Conservation (phyloP, 306 rosid genomes). For the Acacia melanoxylon region DNA sequence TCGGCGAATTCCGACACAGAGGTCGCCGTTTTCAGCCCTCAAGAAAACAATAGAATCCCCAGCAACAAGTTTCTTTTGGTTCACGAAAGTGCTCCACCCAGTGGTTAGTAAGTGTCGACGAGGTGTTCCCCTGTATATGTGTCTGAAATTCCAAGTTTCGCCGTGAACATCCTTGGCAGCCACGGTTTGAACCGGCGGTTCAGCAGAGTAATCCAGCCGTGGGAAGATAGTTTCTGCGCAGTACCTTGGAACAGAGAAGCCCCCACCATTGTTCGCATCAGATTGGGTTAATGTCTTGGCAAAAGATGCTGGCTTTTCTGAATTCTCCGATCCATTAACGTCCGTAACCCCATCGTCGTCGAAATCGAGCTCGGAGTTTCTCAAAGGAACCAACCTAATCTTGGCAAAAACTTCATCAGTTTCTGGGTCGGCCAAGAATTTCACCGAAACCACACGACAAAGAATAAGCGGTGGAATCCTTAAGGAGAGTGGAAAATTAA, state of each 20-base stretch:
- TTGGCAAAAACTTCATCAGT: slow-evolving; percentile 82
- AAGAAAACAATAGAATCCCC: slow-evolving; percentile 94
- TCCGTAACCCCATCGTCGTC: slow-evolving; percentile 40
- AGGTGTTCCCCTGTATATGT: slow-evolving; percentile 92
- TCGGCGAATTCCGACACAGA: slow-evolving; percentile 81
- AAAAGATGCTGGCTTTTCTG: slow-evolving; percentile 82
- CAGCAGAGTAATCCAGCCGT: slow-evolving; percentile 81
- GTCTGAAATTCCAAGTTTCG: slow-evolving; percentile 90
- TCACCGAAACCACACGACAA: slow-evolving; percentile 67
- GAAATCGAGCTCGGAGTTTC: slow-evolving; percentile 44
- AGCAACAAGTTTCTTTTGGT: slow-evolving; percentile 94
- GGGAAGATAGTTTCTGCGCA: slow-evolving; percentile 97
- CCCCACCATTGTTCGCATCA: slow-evolving; percentile 98
- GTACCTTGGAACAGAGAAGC: slow-evolving; percentile 94
- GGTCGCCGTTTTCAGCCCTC: slow-evolving; percentile 76
- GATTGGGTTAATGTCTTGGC: slow-evolving; percentile 96
- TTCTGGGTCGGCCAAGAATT: slow-evolving; percentile 84
- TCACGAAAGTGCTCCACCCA: slow-evolving; percentile 96
- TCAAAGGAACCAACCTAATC: slow-evolving; percentile 51
- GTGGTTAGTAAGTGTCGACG: slow-evolving; percentile 90
- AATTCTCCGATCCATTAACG: slow-evolving; percentile 40
- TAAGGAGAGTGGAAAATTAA: slow-evolving; percentile 49
- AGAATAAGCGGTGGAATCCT: slow-evolving; percentile 70
- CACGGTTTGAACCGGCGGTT: slow-evolving; percentile 96
- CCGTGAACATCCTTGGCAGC: slow-evolving; percentile 90